Evolutionary conservation across 192 early-diverging fungal genomes (phyloP), one percentile per base, ranked within the genome.

Genomic region (Globomyces pollinis-pini): DNA sequence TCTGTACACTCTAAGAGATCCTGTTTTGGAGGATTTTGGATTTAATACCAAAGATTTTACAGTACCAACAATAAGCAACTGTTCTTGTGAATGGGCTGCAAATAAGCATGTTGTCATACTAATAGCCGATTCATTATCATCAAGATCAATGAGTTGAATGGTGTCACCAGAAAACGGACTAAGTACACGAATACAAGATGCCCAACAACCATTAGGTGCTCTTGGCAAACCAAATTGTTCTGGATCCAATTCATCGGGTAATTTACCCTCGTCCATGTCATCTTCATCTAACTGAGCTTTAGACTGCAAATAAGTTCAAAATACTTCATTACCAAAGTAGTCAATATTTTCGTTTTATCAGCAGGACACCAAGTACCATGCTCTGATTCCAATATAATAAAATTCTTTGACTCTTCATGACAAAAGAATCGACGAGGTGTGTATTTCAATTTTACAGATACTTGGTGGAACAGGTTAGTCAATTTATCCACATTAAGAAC

Each of bases 351-450:
- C 52, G 59, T 62, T 57, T 86, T 87, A 34, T 86, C 88, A 7
- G 63, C 58, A 0, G 86, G 74, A 42, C 85, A 88, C 50, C 70
- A 86, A 0, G 85, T 86, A 38, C 78, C 70, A 64, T 93, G 86
- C 16, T 99, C 94, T 16, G 85, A 70, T 69, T 99, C 96, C 59
- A 92, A 81, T 42, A 96, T 68, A 0, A 90, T 87, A 77, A 99
- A 94, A 45, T 85, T 82, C 43, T 86, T 86, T 30, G 85, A 81
- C n/a, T 68, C 65, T 13, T 73, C 76, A 60, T 93, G 81, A 53
- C 86, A 74, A 4, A 81, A 73, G 62, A 96, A 86, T 6, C 81
- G 78, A 50, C 94, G 80, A 3, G 96, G 96, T 0, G 96, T 98
- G 44, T 87, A 90, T 11, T 78, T 82, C 34, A 98, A 76, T 29